Base-by-base conservation (phyloP, 768 basidiomycete species). In the Trametes meyenii region DNA sequence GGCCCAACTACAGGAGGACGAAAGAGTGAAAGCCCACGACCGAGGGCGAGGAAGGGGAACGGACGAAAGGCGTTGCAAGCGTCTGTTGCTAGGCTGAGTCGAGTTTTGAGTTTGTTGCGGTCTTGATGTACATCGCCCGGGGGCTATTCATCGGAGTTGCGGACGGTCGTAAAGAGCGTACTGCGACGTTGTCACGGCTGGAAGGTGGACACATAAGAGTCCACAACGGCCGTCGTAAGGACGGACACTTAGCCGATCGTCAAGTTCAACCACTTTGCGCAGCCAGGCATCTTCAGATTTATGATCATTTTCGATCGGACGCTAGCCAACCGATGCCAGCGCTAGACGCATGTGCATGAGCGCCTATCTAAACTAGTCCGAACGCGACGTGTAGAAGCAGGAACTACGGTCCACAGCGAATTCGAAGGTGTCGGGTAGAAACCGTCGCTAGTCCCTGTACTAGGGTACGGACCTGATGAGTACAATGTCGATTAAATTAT, bases 21-120 rank as follows among this genome's bases (percentile, higher is more conserved):
- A 64, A 64, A 26, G 62, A 64, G 52, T 55, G 62, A 56, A 36
- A 56, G 48, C 45, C 61, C 61, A 55, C 46, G 29, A 36, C 53
- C 58, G 48, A 50, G 33, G 43, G 44, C 14, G 44, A 33, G 50
- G 17, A 51, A 26, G 61, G 42, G 44, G 51, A 39, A 52, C 40
- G 48, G 35, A 35, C 26, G 21, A 48, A 58, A 60, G 40, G 29
- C 35, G 44, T 54, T 58, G 62, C n/a, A n/a, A n/a, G 62, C 62
- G 62, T 40, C 42, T 55, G 62, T 64, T 60, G 58, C 49, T 44
- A 64, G 36, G 53, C 43, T 17, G 44, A 24, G n/a, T 24, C 6
- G 35, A 29, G 16, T 42, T 50, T 56, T 50, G 54, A 61, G 60
- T 62, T 62, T 40, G 40, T 58, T 44, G 50, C 49, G 26, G 46